Base-by-base conservation (phyloP, 2,329 filamentous ascomycete species). In the Fusarium sarcochroum region DNA sequence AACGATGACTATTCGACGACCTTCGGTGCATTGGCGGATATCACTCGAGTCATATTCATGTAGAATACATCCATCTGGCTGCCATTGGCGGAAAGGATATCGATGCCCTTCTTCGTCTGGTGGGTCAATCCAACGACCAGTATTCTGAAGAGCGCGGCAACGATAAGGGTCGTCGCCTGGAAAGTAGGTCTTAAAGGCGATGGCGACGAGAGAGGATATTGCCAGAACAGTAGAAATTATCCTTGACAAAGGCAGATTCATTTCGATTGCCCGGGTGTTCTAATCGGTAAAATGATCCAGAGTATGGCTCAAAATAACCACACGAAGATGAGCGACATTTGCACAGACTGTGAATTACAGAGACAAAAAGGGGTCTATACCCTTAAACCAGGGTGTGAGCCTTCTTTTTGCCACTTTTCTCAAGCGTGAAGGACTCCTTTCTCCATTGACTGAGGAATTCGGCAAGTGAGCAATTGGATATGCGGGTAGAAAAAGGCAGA, bases 61-160 rank as follows among this genome's bases (percentile, higher is more conserved):
- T 73, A 89, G 80, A 45, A 86, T 83, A 76, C 89, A 91, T 17
- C 86, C 86, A 18, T 81, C 80, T 3, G 88, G 85, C 58, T 89
- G 85, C 88, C 88, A 90, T 82, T 80, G 45, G 80, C 75, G 68
- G 80, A 84, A 11, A 58, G 48, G 73, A 62, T 38, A 72, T 47
- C 58, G 68, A 65, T 66, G 69, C 65, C 70, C 69, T 70, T 69
- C 42, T 52, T 66, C 61, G 69, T 74, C 48, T 5, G 71, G 74
- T 21, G 76, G 77, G 70, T 72, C 74, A 69, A 75, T 63, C 86
- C 87, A 89, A 61, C 80, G 76, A 27, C 87, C 87, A 62, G 81
- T 76, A 21, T 80, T 80, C 5, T 86, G 78, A n/a, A 89, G 76
- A 5, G 83, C 82, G 13, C 77, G 74, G 72, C 87, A 90, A 73